Evolutionary conservation across 1,284 basidiomycete genomes (phyloP).

Genomic region (Amylostereum chailletii): DNA sequence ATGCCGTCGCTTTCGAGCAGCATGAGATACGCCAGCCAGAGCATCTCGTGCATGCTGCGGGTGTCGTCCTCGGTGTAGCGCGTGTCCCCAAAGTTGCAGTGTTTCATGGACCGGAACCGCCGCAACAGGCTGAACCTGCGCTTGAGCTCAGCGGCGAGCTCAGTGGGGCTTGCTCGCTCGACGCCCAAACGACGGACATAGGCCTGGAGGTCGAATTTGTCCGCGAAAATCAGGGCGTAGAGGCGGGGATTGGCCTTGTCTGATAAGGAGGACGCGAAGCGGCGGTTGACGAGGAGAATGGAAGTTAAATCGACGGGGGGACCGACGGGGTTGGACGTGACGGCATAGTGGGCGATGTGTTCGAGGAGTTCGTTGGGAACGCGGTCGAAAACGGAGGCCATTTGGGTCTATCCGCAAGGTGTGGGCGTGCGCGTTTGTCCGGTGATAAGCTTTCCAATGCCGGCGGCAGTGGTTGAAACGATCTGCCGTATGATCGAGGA

Average conservation of each 20-base stretch:
- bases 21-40: constrained; percentile 46
- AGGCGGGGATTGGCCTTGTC: constrained; percentile 12
- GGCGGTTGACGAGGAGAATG: constrained; percentile 11
- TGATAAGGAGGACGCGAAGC: constrained; percentile 10
- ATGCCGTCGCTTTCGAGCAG: constrained; percentile 48
- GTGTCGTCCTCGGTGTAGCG: constrained; percentile 25
- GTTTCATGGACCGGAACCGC: constrained; percentile 36
- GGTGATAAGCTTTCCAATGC: no score
- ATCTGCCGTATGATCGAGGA: no score
- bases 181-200: constrained; percentile 20
- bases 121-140: constrained; percentile 45
- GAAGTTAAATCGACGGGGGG: constrained; percentile 14
- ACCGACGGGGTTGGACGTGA: constrained; percentile 5
- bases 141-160: constrained; percentile 29
- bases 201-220: constrained; percentile 16
- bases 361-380: constrained; percentile 17
- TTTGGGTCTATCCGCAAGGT: neutral
- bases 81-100: constrained; percentile 20
- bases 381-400: constrained; percentile 9
- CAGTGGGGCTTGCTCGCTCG: constrained; percentile 13
- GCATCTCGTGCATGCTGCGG: constrained; percentile 21
- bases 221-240: constrained; percentile 15
- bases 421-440: no score
- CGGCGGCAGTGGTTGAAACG: no score
- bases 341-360: constrained; percentile 15